Conservation (phyloP, 2,329 filamentous ascomycete genomes). For the Fusarium sacchari region DNA sequence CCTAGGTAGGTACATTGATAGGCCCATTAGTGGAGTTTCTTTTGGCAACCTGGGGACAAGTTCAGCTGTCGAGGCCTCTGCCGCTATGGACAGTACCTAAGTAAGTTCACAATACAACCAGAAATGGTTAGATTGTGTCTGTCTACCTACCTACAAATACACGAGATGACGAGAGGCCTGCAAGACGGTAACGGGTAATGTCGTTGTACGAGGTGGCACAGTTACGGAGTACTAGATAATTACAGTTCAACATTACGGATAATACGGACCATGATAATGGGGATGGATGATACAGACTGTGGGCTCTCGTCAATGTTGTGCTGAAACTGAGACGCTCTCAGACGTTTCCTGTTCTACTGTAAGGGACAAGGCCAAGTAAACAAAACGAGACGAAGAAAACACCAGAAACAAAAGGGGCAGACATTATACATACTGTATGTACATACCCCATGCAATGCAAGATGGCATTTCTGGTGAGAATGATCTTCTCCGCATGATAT, state of each 20-base stretch:
- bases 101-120: neutral
- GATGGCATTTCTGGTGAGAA: neutral
- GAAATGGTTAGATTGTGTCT: neutral
- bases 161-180: neutral
- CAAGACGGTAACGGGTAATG: neutral
- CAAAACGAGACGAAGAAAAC: constrained; percentile 15
- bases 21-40: too few species aligned
- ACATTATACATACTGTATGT: too few species aligned
- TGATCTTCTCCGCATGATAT: constrained; percentile 16
- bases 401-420: neutral
- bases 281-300: neutral
- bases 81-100: neutral
- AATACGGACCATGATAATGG: neutral
- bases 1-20: too few species aligned
- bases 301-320: neutral
- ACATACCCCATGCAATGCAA: neutral
- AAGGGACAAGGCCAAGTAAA: constrained; percentile 3
- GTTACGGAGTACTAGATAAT: too few species aligned
- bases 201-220: constrained; percentile 20
- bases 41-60: neutral
- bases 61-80: neutral
- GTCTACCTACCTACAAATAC: neutral
- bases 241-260: neutral
- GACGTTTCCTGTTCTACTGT: constrained; percentile 3
- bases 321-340: constrained; percentile 29